A percentile compares a stretch with the other conserved stretches of the same genome.
phyloP scores from a whole-genome alignment of 768 basidiomycete species.

The Gautieria morchelliformis region DNA sequence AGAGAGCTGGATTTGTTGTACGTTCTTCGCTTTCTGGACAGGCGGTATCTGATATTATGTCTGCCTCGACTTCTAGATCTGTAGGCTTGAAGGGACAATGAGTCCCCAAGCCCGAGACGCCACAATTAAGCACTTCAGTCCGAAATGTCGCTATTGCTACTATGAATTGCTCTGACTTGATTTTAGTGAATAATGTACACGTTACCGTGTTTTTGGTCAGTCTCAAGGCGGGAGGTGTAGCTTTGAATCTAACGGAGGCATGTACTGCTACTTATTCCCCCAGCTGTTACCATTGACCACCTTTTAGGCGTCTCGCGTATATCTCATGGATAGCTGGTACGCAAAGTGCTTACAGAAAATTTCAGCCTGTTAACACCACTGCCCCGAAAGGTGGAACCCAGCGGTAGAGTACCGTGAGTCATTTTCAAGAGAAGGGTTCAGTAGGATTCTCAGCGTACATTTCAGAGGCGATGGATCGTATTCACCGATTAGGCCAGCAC shows the following conservation, averaged over 20 bases:
- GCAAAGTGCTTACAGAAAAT: background rate
- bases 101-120: conserved; percentile 92
- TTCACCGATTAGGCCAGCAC: conserved; percentile 91
- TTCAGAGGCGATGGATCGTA: conserved; percentile 93
- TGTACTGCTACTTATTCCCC: conserved; percentile 5
- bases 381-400: conserved; percentile 64
- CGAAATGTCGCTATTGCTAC: conserved; percentile 18
- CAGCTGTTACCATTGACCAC: background rate
- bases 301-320: conserved; percentile 69
- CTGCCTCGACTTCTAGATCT: conserved; percentile 43
- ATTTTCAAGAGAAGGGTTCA: conserved; percentile 9
- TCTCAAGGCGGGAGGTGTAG: conserved; percentile 92
- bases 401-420: conserved; percentile 45
- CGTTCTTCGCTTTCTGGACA: conserved; percentile 16
- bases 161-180: conserved; percentile 1
- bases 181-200: conserved; percentile 77
- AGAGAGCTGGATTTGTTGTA: conserved; percentile 85
- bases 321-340: conserved; percentile 90
- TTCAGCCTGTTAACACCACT: background rate
- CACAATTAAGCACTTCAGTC: conserved; percentile 91
- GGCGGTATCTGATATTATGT: background rate
- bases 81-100: conserved; percentile 94
- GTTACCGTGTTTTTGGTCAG: conserved; percentile 97
- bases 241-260: conserved; percentile 72
- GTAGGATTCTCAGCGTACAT: background rate